Evolutionary conservation across 2,329 filamentous ascomycete genomes (phyloP), one percentile per base, ranked within the genome.

Genomic region (Colletotrichum sp.): DNA sequence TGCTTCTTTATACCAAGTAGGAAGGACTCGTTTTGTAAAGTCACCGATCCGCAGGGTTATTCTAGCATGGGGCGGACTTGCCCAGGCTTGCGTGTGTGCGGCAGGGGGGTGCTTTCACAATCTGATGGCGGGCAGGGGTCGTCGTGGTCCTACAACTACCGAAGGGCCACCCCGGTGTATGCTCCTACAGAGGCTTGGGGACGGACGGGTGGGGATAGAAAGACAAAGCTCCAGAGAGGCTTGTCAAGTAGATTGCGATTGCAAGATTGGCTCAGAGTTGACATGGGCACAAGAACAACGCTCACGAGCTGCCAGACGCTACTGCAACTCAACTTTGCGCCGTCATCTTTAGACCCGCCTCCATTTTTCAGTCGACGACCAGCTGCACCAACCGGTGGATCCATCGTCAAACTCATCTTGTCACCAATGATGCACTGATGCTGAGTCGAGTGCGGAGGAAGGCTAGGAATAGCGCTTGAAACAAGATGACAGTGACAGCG

Each of bases 401-500:
- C 75, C 59, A 60, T 72, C 64, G 55, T 77, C 68, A 71, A 69
- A 71, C 71, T 59, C 65, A 64, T 69, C 63, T 62, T 77, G 72
- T 76, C 75, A 76, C 75, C 77, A 75, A 68, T 65, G 59, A 65
- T 76, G 72, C 72, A 36, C 55, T 55, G 49, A 67, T 76, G 68
- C 72, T 69, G 67, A 68, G 66, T 72, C 64, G 75, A 64, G 69
- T 52, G 60, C 32, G 55, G 64, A 77, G 49, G 74, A 39, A 34
- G 55, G 69, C 72, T 77, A 78, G 75, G 69, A 76, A 78, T 75
- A 78, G 75, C 60, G 75, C 77, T 77, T 77, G 75, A 78, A 78
- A 78, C 77, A 75, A 70, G 55, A 69, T 70, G 77, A 72, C 72
- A 77, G 75, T 60, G 75, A 74, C 68, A 76, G 72, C 63, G 72